Percentiles rank a stretch among this genome's conserved stretches.
Conservation (phyloP, 169 alveolate species). For the Cryptosporidium sp. region DNA sequence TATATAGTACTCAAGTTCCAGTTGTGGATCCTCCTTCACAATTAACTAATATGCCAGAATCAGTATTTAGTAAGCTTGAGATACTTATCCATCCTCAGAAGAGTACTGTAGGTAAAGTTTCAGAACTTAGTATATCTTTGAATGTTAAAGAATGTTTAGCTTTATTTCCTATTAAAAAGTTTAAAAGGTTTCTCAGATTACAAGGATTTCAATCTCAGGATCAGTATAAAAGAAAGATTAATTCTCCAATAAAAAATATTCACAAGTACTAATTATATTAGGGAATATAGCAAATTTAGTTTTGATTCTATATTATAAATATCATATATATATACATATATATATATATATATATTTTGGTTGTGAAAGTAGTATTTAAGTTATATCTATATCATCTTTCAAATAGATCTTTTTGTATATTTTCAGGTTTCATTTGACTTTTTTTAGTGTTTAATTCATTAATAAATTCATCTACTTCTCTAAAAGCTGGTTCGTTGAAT, state of each 20-base stretch:
- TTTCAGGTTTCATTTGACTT: background rate
- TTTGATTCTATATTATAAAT: background rate
- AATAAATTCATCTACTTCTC: background rate
- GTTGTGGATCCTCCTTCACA: slow-evolving; percentile 51
- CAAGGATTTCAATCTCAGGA: background rate
- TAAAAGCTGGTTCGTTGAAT: background rate
- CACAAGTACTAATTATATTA: slow-evolving; percentile 1
- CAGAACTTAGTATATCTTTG: slow-evolving; percentile 19
- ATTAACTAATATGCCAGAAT: slow-evolving; percentile 42
- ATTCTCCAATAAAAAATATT: slow-evolving; percentile 41
- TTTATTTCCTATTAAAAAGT: slow-evolving; percentile 31
- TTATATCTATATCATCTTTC: too few relatives aligned
- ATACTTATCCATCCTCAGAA: slow-evolving; percentile 22
- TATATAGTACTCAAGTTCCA: slow-evolving; percentile 57
- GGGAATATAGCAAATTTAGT: background rate
- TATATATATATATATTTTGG: background rate
- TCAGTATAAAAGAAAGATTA: slow-evolving; percentile 8
- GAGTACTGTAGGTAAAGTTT: slow-evolving; percentile 27
- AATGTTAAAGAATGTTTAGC: slow-evolving; percentile 53
- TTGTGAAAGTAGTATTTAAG: background rate
- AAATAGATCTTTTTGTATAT: background rate
- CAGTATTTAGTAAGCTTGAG: slow-evolving; percentile 50
- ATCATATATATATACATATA: background rate
- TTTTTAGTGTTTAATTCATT: background rate
- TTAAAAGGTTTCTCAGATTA: slow-evolving; percentile 16